Conservation (phyloP, 805 yeast genomes). For the Nakazawaea wickerhamii region DNA sequence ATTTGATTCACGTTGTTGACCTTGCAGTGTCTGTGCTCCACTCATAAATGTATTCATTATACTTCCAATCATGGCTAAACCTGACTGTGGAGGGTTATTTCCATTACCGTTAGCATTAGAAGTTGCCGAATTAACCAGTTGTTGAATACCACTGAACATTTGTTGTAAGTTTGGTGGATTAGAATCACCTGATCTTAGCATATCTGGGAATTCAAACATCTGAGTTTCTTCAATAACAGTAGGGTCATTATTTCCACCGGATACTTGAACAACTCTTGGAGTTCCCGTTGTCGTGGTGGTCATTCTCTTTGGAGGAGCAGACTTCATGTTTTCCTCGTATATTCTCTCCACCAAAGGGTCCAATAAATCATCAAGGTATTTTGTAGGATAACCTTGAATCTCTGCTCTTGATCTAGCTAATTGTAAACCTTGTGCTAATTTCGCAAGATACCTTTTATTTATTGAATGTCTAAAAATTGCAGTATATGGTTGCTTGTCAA, state of each 20-base stretch:
- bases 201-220: no score
- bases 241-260: neutral
- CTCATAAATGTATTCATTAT: neutral
- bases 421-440: conserved; percentile 23
- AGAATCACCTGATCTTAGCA: no score
- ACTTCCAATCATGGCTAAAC: neutral
- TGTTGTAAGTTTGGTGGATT: neutral
- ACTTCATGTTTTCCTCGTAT: neutral
- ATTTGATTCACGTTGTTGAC: neutral
- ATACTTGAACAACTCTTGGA: neutral
- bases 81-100: neutral
- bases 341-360: conserved; percentile 1
- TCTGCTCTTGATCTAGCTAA: conserved; percentile 25
- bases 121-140: neutral
- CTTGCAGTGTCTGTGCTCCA: neutral
- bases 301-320: neutral
- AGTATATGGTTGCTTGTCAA: conserved; percentile 8
- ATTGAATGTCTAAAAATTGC: conserved; percentile 18
- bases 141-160: neutral
- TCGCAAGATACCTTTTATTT: conserved; percentile 18
- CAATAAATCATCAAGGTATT: conserved; percentile 23
- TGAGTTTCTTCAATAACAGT: no score
- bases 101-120: neutral
- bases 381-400: conserved; percentile 27
- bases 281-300: neutral